Evolutionary conservation across 257 asterid genomes (phyloP), one percentile per base, ranked within the genome.

Genomic region (Solanum appendiculatum): DNA sequence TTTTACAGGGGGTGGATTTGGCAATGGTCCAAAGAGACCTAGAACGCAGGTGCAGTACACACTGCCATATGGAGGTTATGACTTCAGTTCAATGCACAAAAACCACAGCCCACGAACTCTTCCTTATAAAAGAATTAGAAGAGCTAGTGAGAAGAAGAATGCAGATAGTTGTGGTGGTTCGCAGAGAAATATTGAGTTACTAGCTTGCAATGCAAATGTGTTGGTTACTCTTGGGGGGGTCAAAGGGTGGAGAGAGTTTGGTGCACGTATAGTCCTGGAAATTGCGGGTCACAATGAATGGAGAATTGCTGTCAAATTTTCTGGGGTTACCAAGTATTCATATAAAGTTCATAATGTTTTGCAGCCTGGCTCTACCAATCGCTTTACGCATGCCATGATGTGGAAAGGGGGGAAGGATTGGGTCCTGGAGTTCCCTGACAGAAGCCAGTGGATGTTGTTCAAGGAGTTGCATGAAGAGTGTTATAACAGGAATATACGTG

Each of bases 371-470:
- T 90, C 99, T 74, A 94, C 98, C 58, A 97, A 97, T 86, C 97
- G 98, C 84, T 95, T 87, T 89, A 91, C 99, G 1, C 98, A 97
- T 94, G 99, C 99, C 90, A 93, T 97, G 98, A 94, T 97, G 96
- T 97, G 99, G 98, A 97, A 93, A 90, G 98, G 98, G 84, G 99
- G 98, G 86, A 97, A 95, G 90, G 98, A 97, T 88, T 97, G 99
- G 99, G 94, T 91, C 31, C 90, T 97, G 87, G 99, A 97, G 93
- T 97, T 97, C 86, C 95, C 96, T 86, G 98, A 97, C 87, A 90
- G 99, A 88, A 91, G 95, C 90, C 99, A 95, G 88, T 97, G 99
- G 98, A 88, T 87, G 84, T 91, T 94, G 86, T 97, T 97, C 93
- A 95, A 95, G 94, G 99, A 95, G 95, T 91, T 97, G 93, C 92